Evolutionary conservation across 176 grass and related monocot species (phyloP).

Genomic region (Saccharum officinarum): DNA sequence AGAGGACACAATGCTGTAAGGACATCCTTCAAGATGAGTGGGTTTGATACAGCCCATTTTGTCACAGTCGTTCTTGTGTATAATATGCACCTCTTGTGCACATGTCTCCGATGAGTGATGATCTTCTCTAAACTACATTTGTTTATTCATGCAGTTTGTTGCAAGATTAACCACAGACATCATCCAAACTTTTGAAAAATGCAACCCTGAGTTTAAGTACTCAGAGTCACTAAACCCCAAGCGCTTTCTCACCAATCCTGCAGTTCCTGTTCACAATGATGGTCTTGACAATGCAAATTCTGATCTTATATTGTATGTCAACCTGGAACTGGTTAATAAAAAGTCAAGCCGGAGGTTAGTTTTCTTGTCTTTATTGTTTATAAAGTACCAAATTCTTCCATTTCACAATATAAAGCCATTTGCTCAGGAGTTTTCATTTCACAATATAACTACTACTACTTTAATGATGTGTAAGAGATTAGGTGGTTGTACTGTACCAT

Average conservation of each 20-base stretch:
- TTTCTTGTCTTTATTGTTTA: slow-evolving; percentile 21
- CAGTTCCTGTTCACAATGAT: slow-evolving; percentile 67
- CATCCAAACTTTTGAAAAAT: slow-evolving; percentile 74
- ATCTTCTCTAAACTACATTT: slow-evolving; percentile 37
- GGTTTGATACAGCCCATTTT: slow-evolving; percentile 5
- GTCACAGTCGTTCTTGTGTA: slow-evolving; percentile 21
- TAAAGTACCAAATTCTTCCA: neutral
- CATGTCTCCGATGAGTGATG: neutral
- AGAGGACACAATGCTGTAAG: neutral
- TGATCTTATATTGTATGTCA: slow-evolving; percentile 90
- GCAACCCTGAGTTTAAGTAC: slow-evolving; percentile 80
- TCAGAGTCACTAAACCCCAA: slow-evolving; percentile 82
- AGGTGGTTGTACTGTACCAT: neutral
- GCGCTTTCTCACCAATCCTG: slow-evolving; percentile 83
- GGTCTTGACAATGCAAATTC: slow-evolving; percentile 95
- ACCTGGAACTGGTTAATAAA: slow-evolving; percentile 75
- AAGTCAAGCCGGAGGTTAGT: slow-evolving; percentile 72
- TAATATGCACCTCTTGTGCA: slow-evolving; percentile 22
- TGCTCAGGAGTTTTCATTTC: neutral
- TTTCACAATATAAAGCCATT: neutral
- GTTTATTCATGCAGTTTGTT: slow-evolving; percentile 66
- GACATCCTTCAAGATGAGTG: neutral
- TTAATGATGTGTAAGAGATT: neutral
- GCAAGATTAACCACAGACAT: slow-evolving; percentile 80
- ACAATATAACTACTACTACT: neutral